phyloP scores from a whole-genome alignment of 345 rosid species.

The Geranium rotundifolium region DNA sequence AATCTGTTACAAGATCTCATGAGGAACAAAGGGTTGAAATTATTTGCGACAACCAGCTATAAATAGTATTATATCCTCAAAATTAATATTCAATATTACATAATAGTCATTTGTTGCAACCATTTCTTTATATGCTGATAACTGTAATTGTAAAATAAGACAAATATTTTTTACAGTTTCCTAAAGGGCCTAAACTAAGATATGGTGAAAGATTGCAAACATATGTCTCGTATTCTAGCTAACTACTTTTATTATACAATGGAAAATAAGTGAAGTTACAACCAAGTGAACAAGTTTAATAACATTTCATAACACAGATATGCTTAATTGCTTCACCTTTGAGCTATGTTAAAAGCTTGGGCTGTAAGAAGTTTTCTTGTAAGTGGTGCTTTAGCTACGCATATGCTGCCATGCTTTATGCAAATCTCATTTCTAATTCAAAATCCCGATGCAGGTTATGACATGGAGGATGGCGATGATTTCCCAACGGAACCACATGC shows the following conservation, averaged over 20 bases:
- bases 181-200: background rate
- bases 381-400: constrained; percentile 13
- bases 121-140: background rate
- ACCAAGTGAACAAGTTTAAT: background rate
- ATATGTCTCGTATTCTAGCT: background rate
- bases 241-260: no score
- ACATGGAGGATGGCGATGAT: constrained; percentile 26
- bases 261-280: background rate
- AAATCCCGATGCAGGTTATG: constrained; percentile 43
- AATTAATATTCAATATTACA: background rate
- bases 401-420: background rate
- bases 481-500: constrained; percentile 28
- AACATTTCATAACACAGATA: constrained; percentile 9
- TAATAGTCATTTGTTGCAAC: background rate
- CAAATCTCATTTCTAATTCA: background rate
- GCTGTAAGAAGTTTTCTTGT: constrained; percentile 79
- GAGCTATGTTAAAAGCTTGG: constrained; percentile 69
- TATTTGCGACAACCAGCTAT: constrained; percentile 5
- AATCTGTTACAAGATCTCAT: constrained; percentile 41
- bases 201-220: background rate
- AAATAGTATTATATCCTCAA: background rate
- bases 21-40: constrained; percentile 8
- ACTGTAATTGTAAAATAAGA: background rate
- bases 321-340: constrained; percentile 45
- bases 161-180: background rate